phyloP scores from a whole-genome alignment of 495 filamentous ascomycete species.

The Glutinoglossum americanum region DNA sequence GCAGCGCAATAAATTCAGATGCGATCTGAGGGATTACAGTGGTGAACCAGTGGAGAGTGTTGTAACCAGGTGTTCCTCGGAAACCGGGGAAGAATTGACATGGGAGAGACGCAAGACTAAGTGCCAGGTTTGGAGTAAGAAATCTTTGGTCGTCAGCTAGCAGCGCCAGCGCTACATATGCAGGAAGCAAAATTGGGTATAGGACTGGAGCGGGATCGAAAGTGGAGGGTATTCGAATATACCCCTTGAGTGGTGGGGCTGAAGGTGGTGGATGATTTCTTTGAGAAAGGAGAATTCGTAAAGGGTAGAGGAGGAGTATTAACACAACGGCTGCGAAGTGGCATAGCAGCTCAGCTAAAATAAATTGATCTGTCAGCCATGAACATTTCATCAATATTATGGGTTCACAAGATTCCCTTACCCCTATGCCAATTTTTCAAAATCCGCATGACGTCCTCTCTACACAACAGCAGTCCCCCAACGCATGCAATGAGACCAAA shows the following conservation, averaged over 20 bases:
- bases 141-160: slow-evolving; percentile 29
- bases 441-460: slow-evolving; percentile 15
- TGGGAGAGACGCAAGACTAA: slow-evolving; percentile 62
- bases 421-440: slow-evolving; percentile 20
- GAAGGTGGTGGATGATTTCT: neutral
- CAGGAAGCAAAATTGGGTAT: slow-evolving; percentile 58
- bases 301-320: slow-evolving; percentile 23
- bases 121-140: slow-evolving; percentile 57
- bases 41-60: slow-evolving; percentile 49
- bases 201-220: slow-evolving; percentile 87
- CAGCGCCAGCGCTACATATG: slow-evolving; percentile 62
- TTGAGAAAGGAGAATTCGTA: slow-evolving; percentile 17
- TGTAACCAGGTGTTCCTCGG: slow-evolving; percentile 25
- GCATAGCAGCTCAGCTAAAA: slow-evolving; percentile 25
- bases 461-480: slow-evolving; percentile 21
- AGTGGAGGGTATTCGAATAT: slow-evolving; percentile 36
- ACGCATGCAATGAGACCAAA: slow-evolving; percentile 23
- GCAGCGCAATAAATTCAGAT: slow-evolving; percentile 2
- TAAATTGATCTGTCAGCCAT: neutral
- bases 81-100: slow-evolving; percentile 41
- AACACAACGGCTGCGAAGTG: slow-evolving; percentile 16
- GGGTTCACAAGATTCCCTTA: neutral
- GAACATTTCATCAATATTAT: neutral
- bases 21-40: slow-evolving; percentile 12
- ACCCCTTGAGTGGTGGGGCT: slow-evolving; percentile 14